Evolutionary conservation across 352 stramenopile genomes (phyloP).

Genomic region (Blastocystis hominis): DNA sequence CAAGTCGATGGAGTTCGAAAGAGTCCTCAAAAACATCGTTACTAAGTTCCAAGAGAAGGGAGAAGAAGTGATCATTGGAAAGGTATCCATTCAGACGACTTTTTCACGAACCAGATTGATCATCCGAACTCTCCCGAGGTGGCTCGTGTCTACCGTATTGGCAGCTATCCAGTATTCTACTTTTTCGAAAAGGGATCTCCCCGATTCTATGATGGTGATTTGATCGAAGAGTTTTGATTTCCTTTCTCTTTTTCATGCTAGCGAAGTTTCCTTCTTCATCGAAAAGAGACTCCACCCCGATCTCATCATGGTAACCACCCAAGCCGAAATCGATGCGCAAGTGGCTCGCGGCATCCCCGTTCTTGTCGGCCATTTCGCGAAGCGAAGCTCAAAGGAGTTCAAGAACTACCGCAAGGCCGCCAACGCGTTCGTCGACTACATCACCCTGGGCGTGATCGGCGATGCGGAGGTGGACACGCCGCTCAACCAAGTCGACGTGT

Average conservation of each 20-base stretch:
- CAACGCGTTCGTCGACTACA: neutral
- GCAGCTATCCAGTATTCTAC: conserved; percentile 31
- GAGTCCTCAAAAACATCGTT: neutral
- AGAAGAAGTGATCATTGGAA: neutral
- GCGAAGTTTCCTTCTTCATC: conserved; percentile 38
- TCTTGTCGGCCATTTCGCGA: conserved; percentile 13
- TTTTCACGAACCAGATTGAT: neutral
- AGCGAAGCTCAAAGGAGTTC: conserved; percentile 36
- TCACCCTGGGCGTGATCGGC: conserved; percentile 10
- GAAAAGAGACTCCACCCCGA: conserved; percentile 23
- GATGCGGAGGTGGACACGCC: conserved; percentile 16
- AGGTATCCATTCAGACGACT: neutral
- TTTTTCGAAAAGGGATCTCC: conserved; percentile 26
- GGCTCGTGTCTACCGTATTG: conserved; percentile 6
- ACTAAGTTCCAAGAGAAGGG: neutral
- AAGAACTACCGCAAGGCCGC: conserved; percentile 51
- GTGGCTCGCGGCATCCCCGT: neutral
- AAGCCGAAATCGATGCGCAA: neutral
- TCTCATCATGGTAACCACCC: neutral
- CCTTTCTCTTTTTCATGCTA: neutral
- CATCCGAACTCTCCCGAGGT: conserved; percentile 6
- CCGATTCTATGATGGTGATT: conserved; percentile 23
- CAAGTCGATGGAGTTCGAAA: neutral
- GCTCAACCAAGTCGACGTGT: neutral
- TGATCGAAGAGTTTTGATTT: neutral